phyloP scores from a whole-genome alignment of 176 grass and related monocot genomes.

The Typha latifolia region DNA sequence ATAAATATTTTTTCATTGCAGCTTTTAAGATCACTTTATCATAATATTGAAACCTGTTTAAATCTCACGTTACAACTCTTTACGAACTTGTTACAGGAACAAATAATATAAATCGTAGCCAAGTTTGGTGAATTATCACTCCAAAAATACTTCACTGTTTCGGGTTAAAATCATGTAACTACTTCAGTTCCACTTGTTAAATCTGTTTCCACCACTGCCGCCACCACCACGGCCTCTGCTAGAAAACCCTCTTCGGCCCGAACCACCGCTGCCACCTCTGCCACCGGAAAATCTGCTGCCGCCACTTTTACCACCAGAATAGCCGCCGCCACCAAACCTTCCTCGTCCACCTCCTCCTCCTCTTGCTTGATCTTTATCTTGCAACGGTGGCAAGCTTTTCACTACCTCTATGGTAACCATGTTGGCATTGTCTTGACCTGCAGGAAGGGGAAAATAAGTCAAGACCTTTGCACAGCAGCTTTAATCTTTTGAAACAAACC shows the following conservation, averaged over 20 bases:
- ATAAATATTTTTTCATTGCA: too few species aligned
- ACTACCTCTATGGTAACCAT: conserved; percentile 66
- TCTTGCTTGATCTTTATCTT: conserved; percentile 51
- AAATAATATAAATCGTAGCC: too few species aligned
- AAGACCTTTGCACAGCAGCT: neutral
- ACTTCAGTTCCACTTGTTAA: conserved; percentile 45
- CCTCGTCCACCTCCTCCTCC: conserved; percentile 16
- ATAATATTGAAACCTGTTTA: too few species aligned
- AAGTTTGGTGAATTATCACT: too few species aligned
- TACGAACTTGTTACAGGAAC: too few species aligned
- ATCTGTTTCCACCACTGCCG: conserved; percentile 35
- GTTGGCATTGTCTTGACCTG: conserved; percentile 50
- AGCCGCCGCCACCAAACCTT: conserved; percentile 36
- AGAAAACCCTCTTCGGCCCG: conserved; percentile 27
- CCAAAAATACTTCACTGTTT: too few species aligned
- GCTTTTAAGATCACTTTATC: too few species aligned
- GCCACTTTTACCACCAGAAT: conserved; percentile 22
- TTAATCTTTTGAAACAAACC: neutral
- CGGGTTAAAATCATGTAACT: neutral
- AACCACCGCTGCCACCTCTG: conserved; percentile 12
- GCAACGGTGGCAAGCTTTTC: conserved; percentile 61
- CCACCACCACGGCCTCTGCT: conserved; percentile 8
- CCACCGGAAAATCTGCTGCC: conserved; percentile 31
- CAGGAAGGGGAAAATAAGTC: neutral
- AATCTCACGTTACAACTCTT: too few species aligned